These are phyloP conservation scores for Apodospora peruviana DNA, from an alignment of 495 filamentous ascomycete species.

Conservation along the genomic window DNA sequence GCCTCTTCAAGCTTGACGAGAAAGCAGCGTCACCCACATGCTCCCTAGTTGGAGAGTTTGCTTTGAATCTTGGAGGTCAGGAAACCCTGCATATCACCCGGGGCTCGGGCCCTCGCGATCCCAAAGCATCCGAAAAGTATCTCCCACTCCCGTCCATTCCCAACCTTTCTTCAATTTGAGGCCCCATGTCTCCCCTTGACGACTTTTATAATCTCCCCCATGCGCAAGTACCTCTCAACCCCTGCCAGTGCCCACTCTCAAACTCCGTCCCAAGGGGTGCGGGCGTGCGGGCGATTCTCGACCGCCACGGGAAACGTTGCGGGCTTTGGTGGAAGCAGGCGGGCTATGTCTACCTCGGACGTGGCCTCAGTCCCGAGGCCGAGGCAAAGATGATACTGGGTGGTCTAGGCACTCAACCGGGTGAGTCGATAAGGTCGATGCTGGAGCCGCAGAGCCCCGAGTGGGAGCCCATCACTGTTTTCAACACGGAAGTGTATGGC, in stretches of 20 bases:
- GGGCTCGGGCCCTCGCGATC: background rate
- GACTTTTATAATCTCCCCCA: background rate
- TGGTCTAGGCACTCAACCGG: background rate
- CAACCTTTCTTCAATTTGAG: background rate
- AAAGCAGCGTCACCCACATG: background rate
- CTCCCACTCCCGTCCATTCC: background rate
- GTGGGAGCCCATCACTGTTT: background rate
- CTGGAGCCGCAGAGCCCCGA: background rate
- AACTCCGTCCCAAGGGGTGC: too few species aligned
- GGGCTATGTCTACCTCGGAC: background rate
- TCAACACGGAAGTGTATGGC: background rate
- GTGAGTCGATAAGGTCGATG: background rate
- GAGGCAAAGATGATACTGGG: background rate
- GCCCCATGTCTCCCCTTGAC: background rate
- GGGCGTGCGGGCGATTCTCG: background rate
- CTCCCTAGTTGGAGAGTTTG: background rate
- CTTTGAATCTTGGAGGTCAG: background rate
- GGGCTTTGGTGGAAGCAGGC: background rate
- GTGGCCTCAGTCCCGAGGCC: background rate
- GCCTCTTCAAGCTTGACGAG: background rate
- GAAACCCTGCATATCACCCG: background rate
- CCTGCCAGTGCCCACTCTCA: background rate
- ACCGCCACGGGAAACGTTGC: background rate
- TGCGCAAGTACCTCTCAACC: background rate
- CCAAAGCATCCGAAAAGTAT: background rate